Conservation (phyloP, 2,329 filamentous ascomycete genomes). For the Samsoniella hepiali region DNA sequence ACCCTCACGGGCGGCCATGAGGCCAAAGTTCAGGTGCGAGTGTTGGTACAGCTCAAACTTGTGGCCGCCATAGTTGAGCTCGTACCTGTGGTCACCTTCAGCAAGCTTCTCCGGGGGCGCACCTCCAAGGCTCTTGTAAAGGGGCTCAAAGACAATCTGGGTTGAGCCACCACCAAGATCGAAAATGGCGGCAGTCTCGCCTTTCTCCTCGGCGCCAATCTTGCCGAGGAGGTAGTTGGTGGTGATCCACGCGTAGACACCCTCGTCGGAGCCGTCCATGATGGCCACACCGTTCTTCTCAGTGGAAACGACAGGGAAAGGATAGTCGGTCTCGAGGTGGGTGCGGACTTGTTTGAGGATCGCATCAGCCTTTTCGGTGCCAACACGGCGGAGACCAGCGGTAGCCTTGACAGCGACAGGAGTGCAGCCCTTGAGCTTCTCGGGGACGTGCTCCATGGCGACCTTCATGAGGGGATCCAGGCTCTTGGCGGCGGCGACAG, state of each 20-base stretch:
- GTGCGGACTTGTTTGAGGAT: constrained; percentile 82
- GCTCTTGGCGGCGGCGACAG: constrained; percentile 83
- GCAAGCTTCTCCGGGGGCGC: constrained; percentile 83
- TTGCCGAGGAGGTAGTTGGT: constrained; percentile 98
- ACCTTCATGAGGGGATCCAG: constrained; percentile 84
- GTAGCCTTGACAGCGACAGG: constrained; percentile 98
- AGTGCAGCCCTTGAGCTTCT: constrained; percentile 85
- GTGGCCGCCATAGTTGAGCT: constrained; percentile 83
- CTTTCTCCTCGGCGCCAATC: constrained; percentile 88
- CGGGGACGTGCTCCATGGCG: constrained; percentile 79
- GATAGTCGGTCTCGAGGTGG: constrained; percentile 83
- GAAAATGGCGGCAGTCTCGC: constrained; percentile 88
- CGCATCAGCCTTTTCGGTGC: constrained; percentile 72
- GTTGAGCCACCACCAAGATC: constrained; percentile 96
- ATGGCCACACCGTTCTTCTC: constrained; percentile 87
- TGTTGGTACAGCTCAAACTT: constrained; percentile 95
- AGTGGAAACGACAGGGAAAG: constrained; percentile 87
- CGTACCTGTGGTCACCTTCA: constrained; percentile 94
- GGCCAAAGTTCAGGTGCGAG: constrained; percentile 92
- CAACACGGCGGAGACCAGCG: constrained; percentile 85
- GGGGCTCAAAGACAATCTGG: constrained; percentile 97
- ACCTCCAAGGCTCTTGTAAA: constrained; percentile 71
- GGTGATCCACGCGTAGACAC: constrained; percentile 98
- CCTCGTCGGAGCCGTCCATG: constrained; percentile 96
- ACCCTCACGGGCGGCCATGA: constrained; percentile 90